Conservation (phyloP, 257 asterid genomes). For the Gardenia jasminoides region DNA sequence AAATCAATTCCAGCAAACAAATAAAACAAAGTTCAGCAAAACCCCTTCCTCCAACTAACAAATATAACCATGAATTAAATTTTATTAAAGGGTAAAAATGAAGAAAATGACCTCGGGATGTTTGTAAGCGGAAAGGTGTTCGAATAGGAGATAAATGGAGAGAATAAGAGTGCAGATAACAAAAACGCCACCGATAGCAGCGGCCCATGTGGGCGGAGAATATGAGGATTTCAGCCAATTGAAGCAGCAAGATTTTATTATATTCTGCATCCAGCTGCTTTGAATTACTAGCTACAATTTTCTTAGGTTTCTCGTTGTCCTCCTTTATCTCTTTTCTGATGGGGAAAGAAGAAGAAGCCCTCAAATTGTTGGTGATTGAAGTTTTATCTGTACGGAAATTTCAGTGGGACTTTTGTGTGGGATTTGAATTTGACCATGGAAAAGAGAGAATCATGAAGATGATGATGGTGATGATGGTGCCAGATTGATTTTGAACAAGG, state of each 20-base stretch:
- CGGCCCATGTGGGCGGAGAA: constrained; percentile 86
- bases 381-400: neutral
- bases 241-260: constrained; percentile 43
- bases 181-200: constrained; percentile 64
- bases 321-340: neutral
- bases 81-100: neutral
- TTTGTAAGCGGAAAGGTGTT: constrained; percentile 87
- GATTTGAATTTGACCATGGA: constrained; percentile 6
- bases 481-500: neutral
- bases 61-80: neutral
- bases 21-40: neutral
- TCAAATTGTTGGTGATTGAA: neutral
- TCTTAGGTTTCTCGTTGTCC: too few species aligned
- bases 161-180: constrained; percentile 60
- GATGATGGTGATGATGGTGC: neutral
- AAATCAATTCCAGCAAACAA: constrained; percentile 1
- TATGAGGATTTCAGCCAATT: constrained; percentile 35
- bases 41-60: neutral
- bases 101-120: constrained; percentile 69
- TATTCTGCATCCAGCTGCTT: constrained; percentile 50
- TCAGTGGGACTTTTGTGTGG: neutral
- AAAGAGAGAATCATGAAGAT: neutral
- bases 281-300: too few species aligned
- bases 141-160: constrained; percentile 73
- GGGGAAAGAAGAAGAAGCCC: neutral